Conservation (phyloP, 2,329 filamentous ascomycete species). For the Coniochaeta hoffmannii region DNA sequence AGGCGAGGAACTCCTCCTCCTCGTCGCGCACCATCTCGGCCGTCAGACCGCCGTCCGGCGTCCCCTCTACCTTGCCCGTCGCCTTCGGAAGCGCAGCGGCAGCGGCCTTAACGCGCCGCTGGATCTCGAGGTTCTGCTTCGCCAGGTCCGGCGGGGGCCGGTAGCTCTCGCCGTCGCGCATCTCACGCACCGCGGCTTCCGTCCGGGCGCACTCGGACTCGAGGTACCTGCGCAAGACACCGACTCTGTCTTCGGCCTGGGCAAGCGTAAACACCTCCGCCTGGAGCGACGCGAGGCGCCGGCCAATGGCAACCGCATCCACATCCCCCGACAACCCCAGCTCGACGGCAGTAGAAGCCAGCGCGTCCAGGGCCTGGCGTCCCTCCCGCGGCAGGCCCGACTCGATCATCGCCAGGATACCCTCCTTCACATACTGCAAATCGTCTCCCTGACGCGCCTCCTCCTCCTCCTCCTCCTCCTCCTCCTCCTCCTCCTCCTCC, state of each 20-base stretch:
- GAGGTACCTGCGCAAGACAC: constrained; percentile 49
- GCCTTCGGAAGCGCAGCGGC: constrained; percentile 61
- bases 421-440: constrained; percentile 18
- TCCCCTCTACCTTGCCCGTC: constrained; percentile 36
- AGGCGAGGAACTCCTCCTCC: constrained; percentile 48
- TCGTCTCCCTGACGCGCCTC: neutral
- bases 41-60: constrained; percentile 23
- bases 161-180: constrained; percentile 37
- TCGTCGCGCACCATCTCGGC: constrained; percentile 52
- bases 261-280: constrained; percentile 44
- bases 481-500: neutral
- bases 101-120: constrained; percentile 62
- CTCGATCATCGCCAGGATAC: constrained; percentile 46
- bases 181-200: constrained; percentile 29
- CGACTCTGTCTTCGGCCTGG: constrained; percentile 46
- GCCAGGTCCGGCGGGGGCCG: constrained; percentile 51
- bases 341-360: constrained; percentile 44
- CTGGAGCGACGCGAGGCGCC: constrained; percentile 48
- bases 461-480: too few species aligned
- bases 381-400: constrained; percentile 48
- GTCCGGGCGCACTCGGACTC: constrained; percentile 38
- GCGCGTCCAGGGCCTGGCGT: constrained; percentile 44
- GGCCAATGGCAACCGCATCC: constrained; percentile 40
- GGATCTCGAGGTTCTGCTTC: constrained; percentile 66
- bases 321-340: constrained; percentile 39